phyloP scores from a whole-genome alignment of 2,329 filamentous ascomycete species.

The Escovopsis weberi region DNA sequence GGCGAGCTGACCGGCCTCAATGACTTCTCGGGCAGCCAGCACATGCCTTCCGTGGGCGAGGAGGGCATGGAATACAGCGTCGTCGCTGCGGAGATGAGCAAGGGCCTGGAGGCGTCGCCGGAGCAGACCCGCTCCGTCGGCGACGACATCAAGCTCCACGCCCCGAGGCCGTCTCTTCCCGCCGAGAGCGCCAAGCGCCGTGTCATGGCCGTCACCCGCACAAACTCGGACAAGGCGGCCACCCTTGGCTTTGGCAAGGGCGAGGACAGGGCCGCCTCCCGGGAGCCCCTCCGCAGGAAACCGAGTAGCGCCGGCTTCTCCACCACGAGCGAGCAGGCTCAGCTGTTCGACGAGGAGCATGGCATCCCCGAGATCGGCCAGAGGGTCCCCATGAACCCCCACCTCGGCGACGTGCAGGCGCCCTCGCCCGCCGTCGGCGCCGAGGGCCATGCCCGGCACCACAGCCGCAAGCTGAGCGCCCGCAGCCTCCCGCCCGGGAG shows the following conservation, averaged over 20 bases:
- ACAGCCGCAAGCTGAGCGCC: slow-evolving; percentile 60
- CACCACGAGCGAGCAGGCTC: slow-evolving; percentile 32
- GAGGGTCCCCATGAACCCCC: slow-evolving; percentile 84
- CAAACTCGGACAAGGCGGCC: slow-evolving; percentile 76
- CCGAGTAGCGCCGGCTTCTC: slow-evolving; percentile 45
- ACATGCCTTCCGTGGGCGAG: slow-evolving; percentile 72
- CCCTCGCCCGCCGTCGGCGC: slow-evolving; percentile 59
- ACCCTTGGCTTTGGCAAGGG: slow-evolving; percentile 69
- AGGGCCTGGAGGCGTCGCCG: slow-evolving; percentile 27
- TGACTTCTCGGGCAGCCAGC: slow-evolving; percentile 59
- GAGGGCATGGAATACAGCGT: slow-evolving; percentile 80
- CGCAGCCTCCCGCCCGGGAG: slow-evolving; percentile 64
- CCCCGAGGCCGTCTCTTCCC: slow-evolving; percentile 76
- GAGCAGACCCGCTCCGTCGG: slow-evolving; percentile 66
- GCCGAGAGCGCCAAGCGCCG: slow-evolving; percentile 68
- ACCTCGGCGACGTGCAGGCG: slow-evolving; percentile 90
- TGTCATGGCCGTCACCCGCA: slow-evolving; percentile 73
- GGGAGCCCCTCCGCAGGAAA: slow-evolving; percentile 45
- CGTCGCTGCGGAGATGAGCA: slow-evolving; percentile 27
- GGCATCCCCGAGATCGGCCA: slow-evolving; percentile 88
- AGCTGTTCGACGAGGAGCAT: slow-evolving; percentile 54
- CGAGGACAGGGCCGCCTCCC: slow-evolving; percentile 31
- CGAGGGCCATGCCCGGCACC: slow-evolving; percentile 34
- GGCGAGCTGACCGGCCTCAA: slow-evolving; percentile 26
- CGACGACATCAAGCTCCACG: slow-evolving; percentile 72